These are phyloP conservation scores for Dendrostoma leiphaemia DNA, from an alignment of 2,329 filamentous ascomycete species.

Conservation along the genomic window DNA sequence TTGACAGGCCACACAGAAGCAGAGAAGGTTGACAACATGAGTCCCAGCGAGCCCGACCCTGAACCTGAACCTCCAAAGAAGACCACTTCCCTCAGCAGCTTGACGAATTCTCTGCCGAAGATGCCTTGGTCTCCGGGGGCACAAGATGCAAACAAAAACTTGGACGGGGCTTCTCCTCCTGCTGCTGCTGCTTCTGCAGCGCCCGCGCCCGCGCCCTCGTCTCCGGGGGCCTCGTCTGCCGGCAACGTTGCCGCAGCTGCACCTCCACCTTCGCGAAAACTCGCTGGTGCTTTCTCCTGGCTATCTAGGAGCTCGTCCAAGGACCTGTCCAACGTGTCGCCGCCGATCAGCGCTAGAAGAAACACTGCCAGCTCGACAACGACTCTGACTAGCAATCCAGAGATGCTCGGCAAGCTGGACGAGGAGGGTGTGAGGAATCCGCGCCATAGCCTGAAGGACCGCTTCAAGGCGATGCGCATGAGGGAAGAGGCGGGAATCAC, in stretches of 20 bases:
- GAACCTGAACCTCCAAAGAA: slow-evolving; percentile 43
- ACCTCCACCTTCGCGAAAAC: slow-evolving; percentile 59
- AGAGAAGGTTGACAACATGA: slow-evolving; percentile 29
- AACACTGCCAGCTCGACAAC: slow-evolving; percentile 80
- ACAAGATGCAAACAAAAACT: slow-evolving; percentile 44
- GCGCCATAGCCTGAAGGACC: slow-evolving; percentile 69
- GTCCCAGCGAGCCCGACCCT: slow-evolving; percentile 35
- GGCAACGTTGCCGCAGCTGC: slow-evolving; percentile 31
- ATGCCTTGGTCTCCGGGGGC: slow-evolving; percentile 69
- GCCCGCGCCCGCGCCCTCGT: slow-evolving; percentile 31
- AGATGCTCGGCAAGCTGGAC: slow-evolving; percentile 74
- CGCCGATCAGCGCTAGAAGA: slow-evolving; percentile 51
- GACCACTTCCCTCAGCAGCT: slow-evolving; percentile 64
- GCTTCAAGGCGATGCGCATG: slow-evolving; percentile 75
- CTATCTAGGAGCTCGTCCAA: slow-evolving; percentile 66
- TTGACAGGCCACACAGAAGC: slow-evolving; percentile 17
- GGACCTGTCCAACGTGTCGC: slow-evolving; percentile 57
- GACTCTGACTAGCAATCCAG: slow-evolving; percentile 76
- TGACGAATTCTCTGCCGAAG: slow-evolving; percentile 69
- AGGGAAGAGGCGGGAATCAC: slow-evolving; percentile 67
- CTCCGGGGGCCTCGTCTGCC: slow-evolving; percentile 26
- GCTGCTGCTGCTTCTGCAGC: slow-evolving; percentile 29
- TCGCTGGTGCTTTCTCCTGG: slow-evolving; percentile 87
- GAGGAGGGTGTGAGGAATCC: slow-evolving; percentile 54
- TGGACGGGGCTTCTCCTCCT: slow-evolving; percentile 25